These are phyloP conservation scores for Lomentospora prolificans DNA, from an alignment of 2,329 filamentous ascomycete species.

Conservation along the genomic window DNA sequence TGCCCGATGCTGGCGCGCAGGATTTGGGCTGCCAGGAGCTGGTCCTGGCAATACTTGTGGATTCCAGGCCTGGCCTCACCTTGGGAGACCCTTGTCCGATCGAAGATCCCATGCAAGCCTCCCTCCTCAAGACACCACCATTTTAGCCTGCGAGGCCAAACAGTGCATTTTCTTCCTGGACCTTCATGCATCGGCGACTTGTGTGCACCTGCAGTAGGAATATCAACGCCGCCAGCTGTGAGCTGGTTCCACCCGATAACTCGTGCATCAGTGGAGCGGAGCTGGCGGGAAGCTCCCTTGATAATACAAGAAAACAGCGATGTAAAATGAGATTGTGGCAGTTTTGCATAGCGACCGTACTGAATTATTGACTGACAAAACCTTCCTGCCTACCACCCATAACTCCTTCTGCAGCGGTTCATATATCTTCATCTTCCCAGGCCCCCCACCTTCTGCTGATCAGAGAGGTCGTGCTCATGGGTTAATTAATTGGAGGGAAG, in stretches of 20 bases:
- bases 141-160: background rate
- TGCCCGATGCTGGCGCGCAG: background rate
- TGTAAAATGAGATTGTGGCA: no score
- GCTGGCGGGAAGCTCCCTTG: no score
- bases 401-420: no score
- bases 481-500: background rate
- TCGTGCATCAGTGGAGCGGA: background rate
- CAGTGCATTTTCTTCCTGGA: background rate
- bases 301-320: no score
- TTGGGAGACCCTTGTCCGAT: background rate
- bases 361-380: no score
- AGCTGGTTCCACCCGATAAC: background rate
- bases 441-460: background rate
- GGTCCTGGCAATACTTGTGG: background rate
- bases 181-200: no score
- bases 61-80: background rate
- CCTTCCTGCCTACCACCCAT: no score
- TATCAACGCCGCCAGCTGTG: background rate
- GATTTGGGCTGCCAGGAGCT: background rate
- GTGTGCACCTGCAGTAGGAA: slow-evolving; percentile 1
- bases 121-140: background rate
- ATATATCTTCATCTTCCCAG: background rate
- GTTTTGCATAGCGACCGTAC: background rate
- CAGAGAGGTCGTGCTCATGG: background rate
- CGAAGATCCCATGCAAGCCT: slow-evolving; percentile 1